These are phyloP conservation scores for Sphagnurus paluster DNA, from an alignment of 1,284 basidiomycete species.

Conservation along the genomic window DNA sequence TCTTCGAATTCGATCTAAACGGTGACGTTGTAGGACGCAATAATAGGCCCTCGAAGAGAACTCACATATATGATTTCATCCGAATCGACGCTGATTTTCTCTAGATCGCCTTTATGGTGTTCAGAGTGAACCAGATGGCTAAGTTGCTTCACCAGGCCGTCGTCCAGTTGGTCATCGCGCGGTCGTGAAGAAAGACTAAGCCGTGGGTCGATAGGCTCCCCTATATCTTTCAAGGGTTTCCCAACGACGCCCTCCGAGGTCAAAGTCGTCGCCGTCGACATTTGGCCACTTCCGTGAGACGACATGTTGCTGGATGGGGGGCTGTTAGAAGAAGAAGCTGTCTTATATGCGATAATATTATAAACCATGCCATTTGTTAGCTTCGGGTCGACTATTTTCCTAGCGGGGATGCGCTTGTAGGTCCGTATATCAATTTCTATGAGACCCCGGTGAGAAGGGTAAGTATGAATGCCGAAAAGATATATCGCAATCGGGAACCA, in stretches of 20 bases:
- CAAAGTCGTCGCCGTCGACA: constrained; percentile 1
- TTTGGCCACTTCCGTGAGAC: neutral
- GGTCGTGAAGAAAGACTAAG: constrained; percentile 24
- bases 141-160: constrained; percentile 23
- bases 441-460: no score
- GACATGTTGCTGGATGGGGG: neutral
- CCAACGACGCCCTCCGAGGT: constrained; percentile 22
- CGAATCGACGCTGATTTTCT: constrained; percentile 15
- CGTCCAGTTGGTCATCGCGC: constrained; percentile 24
- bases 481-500: no score
- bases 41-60: neutral
- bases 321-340: neutral
- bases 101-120: constrained; percentile 16
- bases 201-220: constrained; percentile 32
- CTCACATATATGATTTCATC: constrained; percentile 34
- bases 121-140: constrained; percentile 21
- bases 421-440: no score
- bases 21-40: neutral
- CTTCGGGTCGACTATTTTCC: neutral
- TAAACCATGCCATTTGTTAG: neutral
- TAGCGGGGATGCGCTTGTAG: neutral
- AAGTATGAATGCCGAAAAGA: no score
- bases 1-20: constrained; percentile 57
- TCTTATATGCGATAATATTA: neutral
- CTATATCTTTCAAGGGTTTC: constrained; percentile 28